These are phyloP conservation scores for Ramaria sp. DNA, from an alignment of 768 basidiomycete genomes.

Conservation along the genomic window DNA sequence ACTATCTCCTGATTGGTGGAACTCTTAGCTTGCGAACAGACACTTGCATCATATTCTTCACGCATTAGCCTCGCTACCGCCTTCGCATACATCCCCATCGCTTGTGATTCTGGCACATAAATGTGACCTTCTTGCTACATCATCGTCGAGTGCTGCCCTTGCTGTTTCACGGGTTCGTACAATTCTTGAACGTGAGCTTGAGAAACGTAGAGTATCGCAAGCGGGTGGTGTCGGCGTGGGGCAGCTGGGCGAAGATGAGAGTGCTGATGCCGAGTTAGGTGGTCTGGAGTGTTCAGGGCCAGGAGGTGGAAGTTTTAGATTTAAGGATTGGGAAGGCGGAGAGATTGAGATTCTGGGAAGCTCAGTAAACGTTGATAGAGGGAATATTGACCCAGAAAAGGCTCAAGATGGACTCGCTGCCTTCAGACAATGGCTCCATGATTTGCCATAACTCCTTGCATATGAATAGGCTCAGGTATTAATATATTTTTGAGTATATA, in stretches of 20 bases:
- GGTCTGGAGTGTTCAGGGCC: slow-evolving; percentile 60
- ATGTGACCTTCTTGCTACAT: slow-evolving; percentile 45
- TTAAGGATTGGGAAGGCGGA: slow-evolving; percentile 78
- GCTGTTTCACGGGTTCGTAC: slow-evolving; percentile 63
- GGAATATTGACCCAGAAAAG: slow-evolving; percentile 1
- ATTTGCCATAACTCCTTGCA: background rate
- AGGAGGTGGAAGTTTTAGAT: slow-evolving; percentile 49
- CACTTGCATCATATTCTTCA: slow-evolving; percentile 67
- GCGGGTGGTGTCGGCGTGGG: slow-evolving; percentile 60
- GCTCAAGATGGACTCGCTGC: background rate
- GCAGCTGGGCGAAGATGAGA: slow-evolving; percentile 54
- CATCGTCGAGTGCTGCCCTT: slow-evolving; percentile 30
- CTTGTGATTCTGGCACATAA: slow-evolving; percentile 71
- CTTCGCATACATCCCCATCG: slow-evolving; percentile 50
- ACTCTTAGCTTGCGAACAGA: slow-evolving; percentile 25
- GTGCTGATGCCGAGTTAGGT: slow-evolving; percentile 46
- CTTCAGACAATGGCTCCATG: slow-evolving; percentile 6
- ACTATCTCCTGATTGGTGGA: slow-evolving; percentile 4
- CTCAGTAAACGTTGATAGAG: slow-evolving; percentile 29
- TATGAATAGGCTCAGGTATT: background rate
- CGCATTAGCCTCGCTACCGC: slow-evolving; percentile 59
- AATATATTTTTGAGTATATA: slow-evolving; percentile 6
- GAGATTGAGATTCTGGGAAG: slow-evolving; percentile 60
- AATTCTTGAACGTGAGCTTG: slow-evolving; percentile 76
- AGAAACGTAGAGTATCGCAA: slow-evolving; percentile 60